Evolutionary conservation across 176 grass and related monocot species (phyloP).

Genomic region (Alopecurus myosuroides): DNA sequence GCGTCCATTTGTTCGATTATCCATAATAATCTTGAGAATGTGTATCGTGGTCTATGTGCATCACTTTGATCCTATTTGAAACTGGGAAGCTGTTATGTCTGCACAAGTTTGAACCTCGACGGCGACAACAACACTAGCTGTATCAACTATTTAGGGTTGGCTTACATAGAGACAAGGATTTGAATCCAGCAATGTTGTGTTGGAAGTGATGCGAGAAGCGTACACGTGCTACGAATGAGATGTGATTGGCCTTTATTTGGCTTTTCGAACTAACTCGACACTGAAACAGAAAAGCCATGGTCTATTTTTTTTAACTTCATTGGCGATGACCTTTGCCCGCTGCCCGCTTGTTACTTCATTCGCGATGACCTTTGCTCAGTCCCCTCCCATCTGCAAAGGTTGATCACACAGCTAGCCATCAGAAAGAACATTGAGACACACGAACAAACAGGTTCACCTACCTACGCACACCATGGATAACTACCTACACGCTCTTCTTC

Average conservation of each 20-base stretch:
- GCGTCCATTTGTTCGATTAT: not conserved
- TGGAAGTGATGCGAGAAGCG: not conserved
- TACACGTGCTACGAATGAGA: not conserved
- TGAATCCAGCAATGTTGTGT: not conserved
- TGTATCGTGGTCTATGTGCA: not conserved
- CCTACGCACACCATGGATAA: too few species aligned
- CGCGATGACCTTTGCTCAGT: too few species aligned
- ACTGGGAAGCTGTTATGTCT: not conserved
- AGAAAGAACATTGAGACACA: too few species aligned
- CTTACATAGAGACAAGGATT: not conserved
- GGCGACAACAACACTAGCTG: not conserved
- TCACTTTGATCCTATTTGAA: not conserved
- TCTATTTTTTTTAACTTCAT: too few species aligned
- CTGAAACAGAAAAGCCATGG: too few species aligned
- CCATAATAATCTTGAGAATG: not conserved
- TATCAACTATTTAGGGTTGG: not conserved
- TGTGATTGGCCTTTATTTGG: not conserved
- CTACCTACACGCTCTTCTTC: too few species aligned
- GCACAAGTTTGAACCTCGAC: not conserved
- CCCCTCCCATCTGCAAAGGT: too few species aligned
- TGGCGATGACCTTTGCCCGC: too few species aligned
- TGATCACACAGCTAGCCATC: too few species aligned
- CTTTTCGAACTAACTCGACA: not conserved
- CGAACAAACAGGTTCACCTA: too few species aligned
- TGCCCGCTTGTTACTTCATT: too few species aligned